phyloP scores from a whole-genome alignment of 495 filamentous ascomycete genomes.

The Trichoderma asperelloides region DNA sequence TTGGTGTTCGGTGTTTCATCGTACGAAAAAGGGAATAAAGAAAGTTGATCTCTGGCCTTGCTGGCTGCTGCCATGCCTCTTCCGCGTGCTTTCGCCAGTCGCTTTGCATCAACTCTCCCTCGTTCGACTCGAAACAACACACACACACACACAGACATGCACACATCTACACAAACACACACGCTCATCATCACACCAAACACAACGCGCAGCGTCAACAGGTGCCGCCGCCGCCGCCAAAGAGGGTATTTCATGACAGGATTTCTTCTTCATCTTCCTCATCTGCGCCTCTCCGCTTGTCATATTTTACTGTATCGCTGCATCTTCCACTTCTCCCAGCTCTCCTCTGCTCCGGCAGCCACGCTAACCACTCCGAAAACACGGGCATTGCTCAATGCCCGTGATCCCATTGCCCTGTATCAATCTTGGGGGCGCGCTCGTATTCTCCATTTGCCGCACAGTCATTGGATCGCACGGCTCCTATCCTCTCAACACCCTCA shows the following conservation, averaged over 20 bases:
- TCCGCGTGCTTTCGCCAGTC: background rate
- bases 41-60: background rate
- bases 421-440: background rate
- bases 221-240: background rate
- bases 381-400: background rate
- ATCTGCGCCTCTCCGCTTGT: conserved; percentile 4
- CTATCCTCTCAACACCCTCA: conserved; percentile 3
- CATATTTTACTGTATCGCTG: background rate
- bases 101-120: background rate
- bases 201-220: background rate
- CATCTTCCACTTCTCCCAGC: conserved; percentile 6
- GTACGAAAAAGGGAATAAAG: background rate
- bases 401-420: background rate
- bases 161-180: background rate
- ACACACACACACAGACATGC: conserved; percentile 2
- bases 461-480: conserved; percentile 2
- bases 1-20: background rate
- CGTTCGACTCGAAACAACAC: background rate
- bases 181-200: conserved; percentile 2
- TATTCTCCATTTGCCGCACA: conserved; percentile 4
- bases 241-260: conserved; percentile 4
- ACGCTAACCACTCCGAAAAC: conserved; percentile 5
- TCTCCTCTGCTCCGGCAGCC: conserved; percentile 3
- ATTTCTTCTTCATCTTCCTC: conserved; percentile 9
- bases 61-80: background rate